Evolutionary conservation across 345 rosid species (phyloP).

Genomic region (Mangifera indica): DNA sequence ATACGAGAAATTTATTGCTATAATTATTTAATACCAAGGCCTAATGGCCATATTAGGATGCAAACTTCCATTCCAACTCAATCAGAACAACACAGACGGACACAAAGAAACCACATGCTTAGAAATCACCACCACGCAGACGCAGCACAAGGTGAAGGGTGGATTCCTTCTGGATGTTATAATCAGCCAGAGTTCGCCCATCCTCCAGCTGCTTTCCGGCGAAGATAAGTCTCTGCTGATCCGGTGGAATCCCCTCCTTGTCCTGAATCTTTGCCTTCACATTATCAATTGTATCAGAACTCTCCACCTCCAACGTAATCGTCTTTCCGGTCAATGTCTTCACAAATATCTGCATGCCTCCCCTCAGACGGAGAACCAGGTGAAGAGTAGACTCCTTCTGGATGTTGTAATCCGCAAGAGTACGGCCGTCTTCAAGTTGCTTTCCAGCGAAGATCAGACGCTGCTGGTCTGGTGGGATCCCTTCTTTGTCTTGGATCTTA

Average conservation of each 20-base stretch:
- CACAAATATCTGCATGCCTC: slow-evolving; percentile 9
- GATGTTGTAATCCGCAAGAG: slow-evolving; percentile 17
- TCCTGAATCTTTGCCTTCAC: slow-evolving; percentile 11
- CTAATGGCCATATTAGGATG: slow-evolving; percentile 2
- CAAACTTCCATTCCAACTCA: too few species aligned
- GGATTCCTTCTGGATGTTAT: slow-evolving; percentile 13
- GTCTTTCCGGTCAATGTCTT: slow-evolving; percentile 9
- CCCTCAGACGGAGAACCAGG: slow-evolving; percentile 8
- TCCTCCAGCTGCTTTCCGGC: slow-evolving; percentile 14
- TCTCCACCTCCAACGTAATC: slow-evolving; percentile 5
- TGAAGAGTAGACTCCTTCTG: slow-evolving; percentile 22
- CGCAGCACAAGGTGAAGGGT: slow-evolving; percentile 17
- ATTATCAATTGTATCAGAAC: slow-evolving; percentile 4
- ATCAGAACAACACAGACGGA: not conserved
- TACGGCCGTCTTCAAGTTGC: slow-evolving; percentile 18
- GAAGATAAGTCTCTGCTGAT: slow-evolving; percentile 13
- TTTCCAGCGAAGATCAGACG: slow-evolving; percentile 18
- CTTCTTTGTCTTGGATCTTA: slow-evolving; percentile 22
- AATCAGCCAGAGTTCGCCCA: slow-evolving; percentile 10
- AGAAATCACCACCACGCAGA: slow-evolving; percentile 14
- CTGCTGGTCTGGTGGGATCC: slow-evolving; percentile 23
- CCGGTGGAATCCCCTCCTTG: slow-evolving; percentile 14
- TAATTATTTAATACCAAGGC: not conserved
- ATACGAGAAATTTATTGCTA: not conserved
- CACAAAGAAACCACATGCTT: not conserved